Evolutionary conservation across 176 grass and related monocot species (phyloP).

Genomic region (Rhynchospora pubera): DNA sequence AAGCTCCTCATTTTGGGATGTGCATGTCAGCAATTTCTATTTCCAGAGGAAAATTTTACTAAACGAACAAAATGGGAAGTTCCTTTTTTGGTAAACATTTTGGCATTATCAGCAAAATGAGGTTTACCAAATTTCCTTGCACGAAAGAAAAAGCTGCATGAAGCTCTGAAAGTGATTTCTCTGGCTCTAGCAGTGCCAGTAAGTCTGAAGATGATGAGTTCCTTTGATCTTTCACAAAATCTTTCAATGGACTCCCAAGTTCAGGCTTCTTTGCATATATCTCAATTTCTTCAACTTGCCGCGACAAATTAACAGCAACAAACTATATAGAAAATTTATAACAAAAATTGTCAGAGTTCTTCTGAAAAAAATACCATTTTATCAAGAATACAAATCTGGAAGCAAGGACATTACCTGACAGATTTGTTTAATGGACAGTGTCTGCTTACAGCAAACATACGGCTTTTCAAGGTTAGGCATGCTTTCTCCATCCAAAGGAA

Average conservation of each 20-base stretch:
- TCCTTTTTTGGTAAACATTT: background rate
- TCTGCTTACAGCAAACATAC: slow-evolving; percentile 59
- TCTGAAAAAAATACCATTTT: background rate
- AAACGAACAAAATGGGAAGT: background rate
- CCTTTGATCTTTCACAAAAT: slow-evolving; percentile 15
- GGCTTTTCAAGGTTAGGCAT: slow-evolving; percentile 46
- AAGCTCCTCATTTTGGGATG: background rate
- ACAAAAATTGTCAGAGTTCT: background rate
- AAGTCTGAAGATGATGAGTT: slow-evolving; percentile 14
- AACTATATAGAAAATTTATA: slow-evolving; percentile 36
- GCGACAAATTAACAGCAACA: slow-evolving; percentile 46
- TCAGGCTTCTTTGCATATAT: slow-evolving; percentile 45
- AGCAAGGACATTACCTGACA: slow-evolving; percentile 36
- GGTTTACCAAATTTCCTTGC: slow-evolving; percentile 44
- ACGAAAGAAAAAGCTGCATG: slow-evolving; percentile 32
- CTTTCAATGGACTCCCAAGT: background rate
- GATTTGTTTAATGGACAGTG: slow-evolving; percentile 55
- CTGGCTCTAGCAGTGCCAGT: slow-evolving; percentile 20
- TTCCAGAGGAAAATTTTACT: background rate
- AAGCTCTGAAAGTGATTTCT: slow-evolving; percentile 47
- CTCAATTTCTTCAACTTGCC: slow-evolving; percentile 54
- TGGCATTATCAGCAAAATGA: background rate
- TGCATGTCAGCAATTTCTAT: background rate
- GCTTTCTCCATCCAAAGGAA: slow-evolving; percentile 48
- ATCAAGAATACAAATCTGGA: background rate